Base-by-base conservation (phyloP, 768 basidiomycete species). In the Mycena venus region DNA sequence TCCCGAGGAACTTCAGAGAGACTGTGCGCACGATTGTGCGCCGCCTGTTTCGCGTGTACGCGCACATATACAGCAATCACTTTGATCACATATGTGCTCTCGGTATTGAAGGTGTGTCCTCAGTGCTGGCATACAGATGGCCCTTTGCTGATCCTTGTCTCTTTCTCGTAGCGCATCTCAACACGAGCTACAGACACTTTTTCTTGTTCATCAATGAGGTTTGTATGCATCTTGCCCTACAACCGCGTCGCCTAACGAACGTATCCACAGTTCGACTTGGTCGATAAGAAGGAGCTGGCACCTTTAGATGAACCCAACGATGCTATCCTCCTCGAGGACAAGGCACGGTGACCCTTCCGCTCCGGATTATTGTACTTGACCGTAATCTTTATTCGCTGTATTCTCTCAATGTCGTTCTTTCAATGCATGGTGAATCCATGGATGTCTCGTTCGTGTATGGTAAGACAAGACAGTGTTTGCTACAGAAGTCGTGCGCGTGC, bases 61-160 rank as follows among this genome's bases (percentile, higher is more conserved):
- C 97, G 23, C 98, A 99, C 82, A 93, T 99, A 80, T 99, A 99
- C 87, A 98, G 97, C 88, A 98, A 96, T 78, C 98, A 99, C 84
- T 99, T 99, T 83, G 98, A 99, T 79, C 98, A 99, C 79, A 96
- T 99, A 72, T 99, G 98, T 82, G 98, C 98, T 17, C 86, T 99
- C 56, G 97, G 97, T 7, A 99, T 99, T 64, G 98, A 99, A 90
- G 98, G 98, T 98, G 73, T 47, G 86, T 80, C 38, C 62, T n/a
- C n/a, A n/a, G 8, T 17, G 11, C 42, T 47, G 21, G 25, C 36
- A 47, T 42, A 19, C 44, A 23, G 47, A 47, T 8, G 4, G 47
- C 27, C n/a, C 25, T 56, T 40, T 23, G 59, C 56, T 36, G 38
- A 62, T 44, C 9, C 51, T 38, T 9, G 47, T 58, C 53, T 47